These are phyloP conservation scores for Backusella australiensis DNA, from an alignment of 192 early-diverging fungal genomes.

Conservation along the genomic window DNA sequence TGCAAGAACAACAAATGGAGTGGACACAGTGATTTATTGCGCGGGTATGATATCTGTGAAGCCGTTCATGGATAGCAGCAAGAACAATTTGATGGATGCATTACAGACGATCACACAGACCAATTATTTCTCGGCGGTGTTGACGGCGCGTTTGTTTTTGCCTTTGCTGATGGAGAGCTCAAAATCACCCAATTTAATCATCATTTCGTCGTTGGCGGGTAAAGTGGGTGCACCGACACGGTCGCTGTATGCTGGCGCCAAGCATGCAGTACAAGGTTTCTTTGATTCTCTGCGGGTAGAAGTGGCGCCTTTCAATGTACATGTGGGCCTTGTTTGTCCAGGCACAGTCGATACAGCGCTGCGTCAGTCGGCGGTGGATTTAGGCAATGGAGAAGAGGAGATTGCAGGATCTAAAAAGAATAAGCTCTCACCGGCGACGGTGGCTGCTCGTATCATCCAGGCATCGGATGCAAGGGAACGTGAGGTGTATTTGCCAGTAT, in stretches of 20 bases:
- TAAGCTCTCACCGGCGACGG: conserved; percentile 56
- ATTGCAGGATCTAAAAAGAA: conserved; percentile 51
- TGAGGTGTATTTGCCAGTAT: conserved; percentile 63
- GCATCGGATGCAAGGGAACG: conserved; percentile 53
- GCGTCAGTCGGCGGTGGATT: conserved; percentile 63
- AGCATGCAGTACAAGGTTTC: conserved; percentile 81
- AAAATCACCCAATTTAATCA: conserved; percentile 53
- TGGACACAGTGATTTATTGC: conserved; percentile 74
- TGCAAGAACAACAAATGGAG: conserved; percentile 29
- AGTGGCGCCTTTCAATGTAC: conserved; percentile 53
- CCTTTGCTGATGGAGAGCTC: conserved; percentile 49
- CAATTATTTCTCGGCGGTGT: conserved; percentile 57
- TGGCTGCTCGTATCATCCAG: conserved; percentile 62
- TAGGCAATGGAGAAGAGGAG: background rate
- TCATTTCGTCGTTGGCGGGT: conserved; percentile 76
- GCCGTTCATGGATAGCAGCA: conserved; percentile 52
- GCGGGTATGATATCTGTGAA: conserved; percentile 76
- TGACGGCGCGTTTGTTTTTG: conserved; percentile 51
- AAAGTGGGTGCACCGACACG: conserved; percentile 74
- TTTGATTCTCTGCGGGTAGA: conserved; percentile 83
- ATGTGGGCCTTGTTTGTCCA: conserved; percentile 67
- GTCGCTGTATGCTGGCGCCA: conserved; percentile 73
- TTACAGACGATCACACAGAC: conserved; percentile 50
- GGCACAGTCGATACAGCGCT: conserved; percentile 77
- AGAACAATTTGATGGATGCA: conserved; percentile 26